Conservation (phyloP, 768 basidiomycete genomes). For the Dioszegia crocea region DNA sequence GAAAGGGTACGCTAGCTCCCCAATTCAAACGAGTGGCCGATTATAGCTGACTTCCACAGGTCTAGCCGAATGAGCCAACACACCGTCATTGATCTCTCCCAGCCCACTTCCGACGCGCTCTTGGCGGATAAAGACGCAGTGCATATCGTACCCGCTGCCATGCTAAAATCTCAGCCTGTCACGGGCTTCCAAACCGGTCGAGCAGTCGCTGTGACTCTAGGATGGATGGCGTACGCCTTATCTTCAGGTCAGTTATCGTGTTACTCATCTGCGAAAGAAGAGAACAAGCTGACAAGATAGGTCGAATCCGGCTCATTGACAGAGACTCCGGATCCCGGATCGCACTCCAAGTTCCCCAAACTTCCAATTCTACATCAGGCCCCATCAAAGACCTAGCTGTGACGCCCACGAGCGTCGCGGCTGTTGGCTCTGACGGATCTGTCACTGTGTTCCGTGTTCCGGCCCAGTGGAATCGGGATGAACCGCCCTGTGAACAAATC, state of each 20-base stretch:
- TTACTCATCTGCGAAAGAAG: neutral
- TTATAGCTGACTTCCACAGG: too few species aligned
- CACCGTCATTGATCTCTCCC: slow-evolving; percentile 26
- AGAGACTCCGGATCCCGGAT: slow-evolving; percentile 21
- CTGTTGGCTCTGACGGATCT: slow-evolving; percentile 17
- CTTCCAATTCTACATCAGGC: slow-evolving; percentile 8
- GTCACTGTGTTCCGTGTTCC: slow-evolving; percentile 31
- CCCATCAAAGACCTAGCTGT: slow-evolving; percentile 31
- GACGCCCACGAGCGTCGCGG: slow-evolving; percentile 22
- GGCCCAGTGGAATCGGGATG: slow-evolving; percentile 22
- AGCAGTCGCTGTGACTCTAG: slow-evolving; percentile 25
- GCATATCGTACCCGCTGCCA: slow-evolving; percentile 24
- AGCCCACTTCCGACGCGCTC: slow-evolving; percentile 23
- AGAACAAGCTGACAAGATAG: slow-evolving; percentile 12
- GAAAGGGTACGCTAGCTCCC: slow-evolving; percentile 31
- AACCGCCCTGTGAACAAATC: slow-evolving; percentile 13
- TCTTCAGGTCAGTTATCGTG: slow-evolving; percentile 19
- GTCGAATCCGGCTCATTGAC: slow-evolving; percentile 36
- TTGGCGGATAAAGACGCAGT: slow-evolving; percentile 15
- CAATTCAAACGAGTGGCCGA: too few species aligned
- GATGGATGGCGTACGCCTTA: slow-evolving; percentile 34
- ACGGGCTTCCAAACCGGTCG: slow-evolving; percentile 17
- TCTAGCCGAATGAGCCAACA: neutral
- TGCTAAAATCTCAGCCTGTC: slow-evolving; percentile 16
- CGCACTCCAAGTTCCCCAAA: slow-evolving; percentile 16